These are phyloP conservation scores for Leucosporidium scottii DNA, from an alignment of 768 basidiomycete species.

Conservation along the genomic window DNA sequence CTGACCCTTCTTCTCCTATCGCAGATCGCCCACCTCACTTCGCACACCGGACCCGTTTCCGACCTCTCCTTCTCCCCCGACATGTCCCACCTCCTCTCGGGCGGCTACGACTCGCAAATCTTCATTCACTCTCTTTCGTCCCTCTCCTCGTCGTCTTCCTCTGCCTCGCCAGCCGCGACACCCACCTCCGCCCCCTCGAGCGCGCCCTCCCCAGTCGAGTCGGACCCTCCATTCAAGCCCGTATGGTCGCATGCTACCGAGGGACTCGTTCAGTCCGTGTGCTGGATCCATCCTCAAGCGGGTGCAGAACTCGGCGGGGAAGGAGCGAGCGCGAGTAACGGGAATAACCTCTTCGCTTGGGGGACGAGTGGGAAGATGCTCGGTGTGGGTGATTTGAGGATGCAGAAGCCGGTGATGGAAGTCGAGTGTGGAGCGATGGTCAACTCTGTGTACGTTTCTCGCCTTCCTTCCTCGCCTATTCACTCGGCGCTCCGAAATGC, in stretches of 20 bases:
- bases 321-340: too few relatives aligned
- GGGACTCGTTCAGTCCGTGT: slow-evolving; percentile 4
- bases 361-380: slow-evolving; percentile 10
- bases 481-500: not conserved
- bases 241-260: slow-evolving; percentile 1
- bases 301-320: not conserved
- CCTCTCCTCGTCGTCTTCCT: not conserved
- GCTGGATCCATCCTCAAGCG: not conserved
- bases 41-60: slow-evolving; percentile 6
- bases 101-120: slow-evolving; percentile 10
- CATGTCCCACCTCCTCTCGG: not conserved
- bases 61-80: slow-evolving; percentile 1
- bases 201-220: too few relatives aligned
- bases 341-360: slow-evolving; percentile 2
- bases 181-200: too few relatives aligned
- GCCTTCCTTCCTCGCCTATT: not conserved
- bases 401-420: slow-evolving; percentile 2
- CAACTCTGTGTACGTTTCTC: not conserved
- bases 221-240: not conserved
- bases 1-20: not conserved
- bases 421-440: not conserved
- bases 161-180: too few relatives aligned
- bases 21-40: slow-evolving; percentile 5
- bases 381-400: not conserved
- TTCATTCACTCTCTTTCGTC: not conserved